Conservation (phyloP, 768 basidiomycete species). For the Tremella mesenterica region DNA sequence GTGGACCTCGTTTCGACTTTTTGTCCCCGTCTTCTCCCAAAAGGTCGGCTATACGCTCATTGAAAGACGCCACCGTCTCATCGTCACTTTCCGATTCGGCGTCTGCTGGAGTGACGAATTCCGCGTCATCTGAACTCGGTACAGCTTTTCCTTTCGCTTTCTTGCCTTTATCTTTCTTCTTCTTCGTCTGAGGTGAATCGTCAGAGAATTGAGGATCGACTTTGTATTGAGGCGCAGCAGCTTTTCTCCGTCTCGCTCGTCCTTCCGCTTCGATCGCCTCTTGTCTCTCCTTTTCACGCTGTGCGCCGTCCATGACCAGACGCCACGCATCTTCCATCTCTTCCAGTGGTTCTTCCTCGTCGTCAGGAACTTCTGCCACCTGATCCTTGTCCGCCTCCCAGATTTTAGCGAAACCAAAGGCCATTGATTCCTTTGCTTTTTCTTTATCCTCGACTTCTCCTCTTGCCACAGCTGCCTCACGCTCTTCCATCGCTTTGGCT, state of each 20-base stretch:
- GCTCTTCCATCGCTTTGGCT: slow-evolving; percentile 16
- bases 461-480: slow-evolving; percentile 40
- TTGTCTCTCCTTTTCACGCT: slow-evolving; percentile 49
- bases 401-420: slow-evolving; percentile 82
- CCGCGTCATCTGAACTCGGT: slow-evolving; percentile 4
- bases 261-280: slow-evolving; percentile 58
- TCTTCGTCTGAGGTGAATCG: slow-evolving; percentile 40
- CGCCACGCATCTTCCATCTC: slow-evolving; percentile 57
- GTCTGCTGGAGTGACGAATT: slow-evolving; percentile 6
- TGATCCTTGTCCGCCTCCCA: slow-evolving; percentile 74
- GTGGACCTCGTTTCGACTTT: background rate
- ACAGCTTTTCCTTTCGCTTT: slow-evolving; percentile 13
- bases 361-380: slow-evolving; percentile 51
- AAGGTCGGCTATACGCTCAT: slow-evolving; percentile 7
- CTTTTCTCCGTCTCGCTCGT: slow-evolving; percentile 60
- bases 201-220: slow-evolving; percentile 5
- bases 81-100: slow-evolving; percentile 13
- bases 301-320: slow-evolving; percentile 54
- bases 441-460: slow-evolving; percentile 43
- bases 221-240: slow-evolving; percentile 50
- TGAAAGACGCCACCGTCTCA: background rate
- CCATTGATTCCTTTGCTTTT: slow-evolving; percentile 49
- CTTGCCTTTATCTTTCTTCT: slow-evolving; percentile 34
- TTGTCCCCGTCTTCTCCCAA: slow-evolving; percentile 5
- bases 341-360: slow-evolving; percentile 40